phyloP scores from a whole-genome alignment of 352 stramenopile genomes.

The Aphanomyces cochlioides region DNA sequence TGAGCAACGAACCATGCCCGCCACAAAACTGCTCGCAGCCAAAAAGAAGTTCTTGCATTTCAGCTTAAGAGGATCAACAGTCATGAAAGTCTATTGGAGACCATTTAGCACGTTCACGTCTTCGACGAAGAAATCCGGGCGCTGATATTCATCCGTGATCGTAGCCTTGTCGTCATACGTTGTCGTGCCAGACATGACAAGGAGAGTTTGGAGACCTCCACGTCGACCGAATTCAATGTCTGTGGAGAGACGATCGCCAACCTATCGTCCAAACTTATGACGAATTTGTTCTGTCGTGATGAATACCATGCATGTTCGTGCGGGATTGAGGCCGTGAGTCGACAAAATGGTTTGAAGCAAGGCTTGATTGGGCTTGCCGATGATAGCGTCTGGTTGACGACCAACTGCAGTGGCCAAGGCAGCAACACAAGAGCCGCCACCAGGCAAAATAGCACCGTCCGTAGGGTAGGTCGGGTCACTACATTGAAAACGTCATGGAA shows the following conservation, averaged over 20 bases:
- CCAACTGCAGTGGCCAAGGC: constrained; percentile 64
- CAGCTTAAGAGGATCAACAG: neutral
- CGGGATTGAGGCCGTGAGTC: constrained; percentile 62
- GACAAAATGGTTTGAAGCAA: constrained; percentile 71
- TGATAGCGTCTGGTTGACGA: constrained; percentile 60
- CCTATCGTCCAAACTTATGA: constrained; percentile 35
- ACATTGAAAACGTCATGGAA: constrained; percentile 7
- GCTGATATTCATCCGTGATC: constrained; percentile 45
- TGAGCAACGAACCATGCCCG: neutral
- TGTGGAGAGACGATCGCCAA: constrained; percentile 76
- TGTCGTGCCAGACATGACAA: constrained; percentile 74
- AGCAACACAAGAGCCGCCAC: constrained; percentile 61
- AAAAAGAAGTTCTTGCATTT: neutral
- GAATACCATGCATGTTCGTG: constrained; percentile 77
- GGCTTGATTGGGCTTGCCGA: constrained; percentile 81
- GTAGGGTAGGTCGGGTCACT: constrained; percentile 76
- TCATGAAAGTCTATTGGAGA: constrained; percentile 30
- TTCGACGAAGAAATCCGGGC: constrained; percentile 64
- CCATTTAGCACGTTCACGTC: constrained; percentile 73
- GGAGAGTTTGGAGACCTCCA: constrained; percentile 63
- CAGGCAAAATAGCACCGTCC: constrained; percentile 67
- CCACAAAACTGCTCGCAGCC: neutral
- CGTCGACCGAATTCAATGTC: constrained; percentile 81
- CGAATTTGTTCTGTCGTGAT: neutral
- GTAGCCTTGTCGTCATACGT: constrained; percentile 48